A percentile compares a stretch with the other conserved stretches of the same genome.
phyloP scores from a whole-genome alignment of 2,329 filamentous ascomycete genomes.

The Stachybotrys chartarum region DNA sequence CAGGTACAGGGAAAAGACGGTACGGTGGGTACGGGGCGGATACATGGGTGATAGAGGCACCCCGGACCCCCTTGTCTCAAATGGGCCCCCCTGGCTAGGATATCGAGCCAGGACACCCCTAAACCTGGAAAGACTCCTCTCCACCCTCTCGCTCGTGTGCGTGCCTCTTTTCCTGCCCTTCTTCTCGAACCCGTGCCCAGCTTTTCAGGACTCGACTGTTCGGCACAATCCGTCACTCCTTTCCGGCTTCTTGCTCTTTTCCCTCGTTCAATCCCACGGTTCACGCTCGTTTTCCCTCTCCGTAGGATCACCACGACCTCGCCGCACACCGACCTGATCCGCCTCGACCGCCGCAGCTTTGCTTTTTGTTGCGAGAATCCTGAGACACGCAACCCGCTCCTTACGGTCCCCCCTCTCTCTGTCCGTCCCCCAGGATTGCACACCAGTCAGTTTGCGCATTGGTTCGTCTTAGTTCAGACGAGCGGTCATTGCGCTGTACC shows the following conservation, averaged over 20 bases:
- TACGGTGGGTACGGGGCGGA: neutral
- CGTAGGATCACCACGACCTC: neutral
- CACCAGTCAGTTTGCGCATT: neutral
- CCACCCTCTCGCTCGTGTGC: neutral
- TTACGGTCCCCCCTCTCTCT: neutral
- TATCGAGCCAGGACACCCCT: neutral
- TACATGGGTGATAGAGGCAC: neutral
- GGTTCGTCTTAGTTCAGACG: neutral
- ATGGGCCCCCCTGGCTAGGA: neutral
- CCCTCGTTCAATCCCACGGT: neutral
- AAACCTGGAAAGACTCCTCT: too few relatives aligned
- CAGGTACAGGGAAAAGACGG: neutral
- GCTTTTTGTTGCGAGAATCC: conserved; percentile 1
- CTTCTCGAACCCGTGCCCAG: neutral
- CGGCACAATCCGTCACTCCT: neutral
- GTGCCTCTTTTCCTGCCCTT: neutral
- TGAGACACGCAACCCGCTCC: neutral
- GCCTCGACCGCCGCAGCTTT: neutral
- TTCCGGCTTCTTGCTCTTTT: neutral
- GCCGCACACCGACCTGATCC: neutral
- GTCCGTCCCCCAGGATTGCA: neutral
- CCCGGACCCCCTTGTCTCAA: neutral
- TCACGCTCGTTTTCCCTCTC: neutral
- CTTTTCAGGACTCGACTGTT: neutral
- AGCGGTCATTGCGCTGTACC: conserved; percentile 7